Evolutionary conservation across 2,329 filamentous ascomycete genomes (phyloP).

Genomic region (Fonsecaea monophora): DNA sequence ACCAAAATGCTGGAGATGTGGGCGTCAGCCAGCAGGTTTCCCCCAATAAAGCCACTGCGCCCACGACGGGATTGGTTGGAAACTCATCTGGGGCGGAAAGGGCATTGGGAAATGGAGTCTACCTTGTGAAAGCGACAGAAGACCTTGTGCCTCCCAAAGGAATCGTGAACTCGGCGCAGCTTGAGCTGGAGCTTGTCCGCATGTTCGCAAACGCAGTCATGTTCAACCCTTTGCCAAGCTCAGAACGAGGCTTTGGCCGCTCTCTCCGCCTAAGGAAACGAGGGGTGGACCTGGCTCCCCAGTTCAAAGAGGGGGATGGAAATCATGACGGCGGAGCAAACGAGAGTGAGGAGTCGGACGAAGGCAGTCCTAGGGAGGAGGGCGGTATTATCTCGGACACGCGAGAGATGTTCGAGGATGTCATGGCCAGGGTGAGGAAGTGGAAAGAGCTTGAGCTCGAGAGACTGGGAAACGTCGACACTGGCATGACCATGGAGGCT

Average conservation of each 20-base stretch:
- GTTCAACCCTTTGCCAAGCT: constrained; percentile 82
- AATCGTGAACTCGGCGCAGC: constrained; percentile 90
- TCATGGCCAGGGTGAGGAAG: constrained; percentile 77
- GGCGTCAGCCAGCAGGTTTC: constrained; percentile 49
- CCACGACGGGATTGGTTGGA: neutral
- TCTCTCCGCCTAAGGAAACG: constrained; percentile 55
- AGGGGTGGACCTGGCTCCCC: constrained; percentile 49
- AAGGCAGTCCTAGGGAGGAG: constrained; percentile 74
- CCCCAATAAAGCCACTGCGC: constrained; percentile 18
- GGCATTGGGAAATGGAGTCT: constrained; percentile 50
- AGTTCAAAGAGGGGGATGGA: constrained; percentile 41
- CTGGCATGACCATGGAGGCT: neutral
- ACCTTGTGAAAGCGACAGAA: constrained; percentile 63
- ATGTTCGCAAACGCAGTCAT: constrained; percentile 99
- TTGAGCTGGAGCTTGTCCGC: constrained; percentile 90
- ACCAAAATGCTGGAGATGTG: constrained; percentile 47
- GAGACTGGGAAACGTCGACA: constrained; percentile 39
- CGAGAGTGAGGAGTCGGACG: constrained; percentile 41
- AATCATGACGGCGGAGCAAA: constrained; percentile 53
- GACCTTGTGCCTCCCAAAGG: constrained; percentile 84
- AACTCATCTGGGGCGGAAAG: constrained; percentile 20
- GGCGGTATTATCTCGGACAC: constrained; percentile 88
- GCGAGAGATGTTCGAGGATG: constrained; percentile 85
- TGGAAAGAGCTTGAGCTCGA: constrained; percentile 73
- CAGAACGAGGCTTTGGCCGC: constrained; percentile 69